Evolutionary conservation across 2,329 filamentous ascomycete species (phyloP).

Genomic region (Calonectria henricotiae): DNA sequence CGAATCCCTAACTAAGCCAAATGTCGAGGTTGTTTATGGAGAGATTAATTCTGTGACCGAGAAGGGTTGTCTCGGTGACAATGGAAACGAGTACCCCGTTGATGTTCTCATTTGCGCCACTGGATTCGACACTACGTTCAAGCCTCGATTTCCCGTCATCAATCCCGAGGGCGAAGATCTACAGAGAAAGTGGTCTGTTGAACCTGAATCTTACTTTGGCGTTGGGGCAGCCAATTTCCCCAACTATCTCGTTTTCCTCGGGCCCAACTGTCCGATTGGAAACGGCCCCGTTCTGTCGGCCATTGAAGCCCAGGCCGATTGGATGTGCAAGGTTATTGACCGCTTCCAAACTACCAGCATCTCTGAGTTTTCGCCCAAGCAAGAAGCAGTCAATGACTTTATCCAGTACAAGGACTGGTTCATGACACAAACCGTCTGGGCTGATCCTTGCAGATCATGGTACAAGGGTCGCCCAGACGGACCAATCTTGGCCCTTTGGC

Average conservation of each 20-base stretch:
- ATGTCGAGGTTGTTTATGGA: constrained; percentile 65
- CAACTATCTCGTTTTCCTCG: constrained; percentile 70
- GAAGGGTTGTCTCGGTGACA: constrained; percentile 65
- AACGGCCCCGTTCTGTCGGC: constrained; percentile 60
- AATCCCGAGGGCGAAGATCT: constrained; percentile 67
- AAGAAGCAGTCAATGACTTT: constrained; percentile 67
- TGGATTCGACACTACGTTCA: constrained; percentile 71
- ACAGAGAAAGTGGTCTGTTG: constrained; percentile 65
- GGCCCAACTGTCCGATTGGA: constrained; percentile 61
- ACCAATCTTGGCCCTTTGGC: constrained; percentile 61
- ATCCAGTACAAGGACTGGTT: constrained; percentile 63
- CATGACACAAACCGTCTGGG: constrained; percentile 62
- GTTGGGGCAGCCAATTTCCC: constrained; percentile 68
- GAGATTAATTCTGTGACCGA: constrained; percentile 59
- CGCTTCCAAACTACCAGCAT: constrained; percentile 65
- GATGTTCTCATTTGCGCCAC: constrained; percentile 74
- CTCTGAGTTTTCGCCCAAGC: constrained; percentile 62
- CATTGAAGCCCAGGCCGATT: constrained; percentile 67
- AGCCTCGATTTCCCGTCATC: constrained; percentile 67
- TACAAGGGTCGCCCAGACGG: constrained; percentile 65
- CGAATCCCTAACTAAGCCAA: constrained; percentile 63
- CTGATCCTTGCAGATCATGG: constrained; percentile 62
- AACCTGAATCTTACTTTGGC: constrained; percentile 70
- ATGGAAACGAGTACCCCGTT: constrained; percentile 66
- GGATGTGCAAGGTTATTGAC: constrained; percentile 67